phyloP scores from a whole-genome alignment of 148 eudicot species.

The Drosera capensis region DNA sequence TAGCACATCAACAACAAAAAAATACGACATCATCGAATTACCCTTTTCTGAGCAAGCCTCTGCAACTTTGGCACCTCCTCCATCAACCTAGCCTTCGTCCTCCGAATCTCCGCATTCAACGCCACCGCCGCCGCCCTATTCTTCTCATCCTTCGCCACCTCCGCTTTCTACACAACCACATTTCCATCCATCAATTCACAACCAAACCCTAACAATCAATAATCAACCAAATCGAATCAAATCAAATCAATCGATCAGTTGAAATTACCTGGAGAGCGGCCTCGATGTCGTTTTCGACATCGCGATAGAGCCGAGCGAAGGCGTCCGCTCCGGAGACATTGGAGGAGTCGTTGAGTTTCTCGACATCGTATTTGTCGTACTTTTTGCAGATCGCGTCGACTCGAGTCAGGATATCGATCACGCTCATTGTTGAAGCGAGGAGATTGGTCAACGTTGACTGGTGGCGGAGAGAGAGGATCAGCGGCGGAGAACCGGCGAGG shows the following conservation, averaged over 20 bases:
- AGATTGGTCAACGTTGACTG: too few relatives aligned
- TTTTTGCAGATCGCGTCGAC: constrained; percentile 90
- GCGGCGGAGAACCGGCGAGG: too few relatives aligned
- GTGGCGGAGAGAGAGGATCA: too few relatives aligned
- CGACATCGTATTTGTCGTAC: constrained; percentile 85
- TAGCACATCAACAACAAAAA: not conserved
- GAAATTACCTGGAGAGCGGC: constrained; percentile 49
- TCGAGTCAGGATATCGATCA: constrained; percentile 68
- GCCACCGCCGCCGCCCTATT: constrained; percentile 75
- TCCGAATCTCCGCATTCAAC: constrained; percentile 92
- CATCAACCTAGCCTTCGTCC: constrained; percentile 70
- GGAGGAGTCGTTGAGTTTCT: constrained; percentile 52
- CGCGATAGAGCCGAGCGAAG: constrained; percentile 74
- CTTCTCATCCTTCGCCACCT: constrained; percentile 50
- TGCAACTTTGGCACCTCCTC: constrained; percentile 92
- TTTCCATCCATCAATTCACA: not conserved
- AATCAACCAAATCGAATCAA: not conserved
- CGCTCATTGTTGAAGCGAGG: constrained; percentile 45
- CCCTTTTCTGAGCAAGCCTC: constrained; percentile 85
- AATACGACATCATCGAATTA: too few relatives aligned
- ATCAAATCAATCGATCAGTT: not conserved
- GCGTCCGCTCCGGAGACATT: constrained; percentile 81
- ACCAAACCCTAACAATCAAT: not conserved
- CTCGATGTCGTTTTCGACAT: constrained; percentile 70
- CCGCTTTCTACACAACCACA: constrained; percentile 58